Percentiles rank a stretch among this genome's conserved stretches.
phyloP scores from a whole-genome alignment of 1,139 yeast genomes.

The Scheffersomyces insectosa region DNA sequence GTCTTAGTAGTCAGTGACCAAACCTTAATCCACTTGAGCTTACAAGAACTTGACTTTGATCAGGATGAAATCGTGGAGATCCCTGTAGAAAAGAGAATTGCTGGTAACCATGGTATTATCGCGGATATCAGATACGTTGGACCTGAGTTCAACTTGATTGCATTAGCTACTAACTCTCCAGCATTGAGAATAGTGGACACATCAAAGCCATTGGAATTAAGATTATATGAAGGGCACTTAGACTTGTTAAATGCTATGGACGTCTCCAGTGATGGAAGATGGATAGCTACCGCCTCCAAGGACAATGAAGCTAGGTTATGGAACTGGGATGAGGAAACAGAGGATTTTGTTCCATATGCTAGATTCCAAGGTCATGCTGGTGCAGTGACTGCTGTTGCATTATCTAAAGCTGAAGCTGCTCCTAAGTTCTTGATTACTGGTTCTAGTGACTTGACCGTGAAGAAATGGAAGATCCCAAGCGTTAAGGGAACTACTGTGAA shows the following conservation, averaged over 20 bases:
- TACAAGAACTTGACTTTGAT: conserved; percentile 16
- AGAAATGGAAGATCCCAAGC: conserved; percentile 80
- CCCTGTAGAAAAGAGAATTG: conserved; percentile 55
- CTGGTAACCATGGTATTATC: conserved; percentile 95
- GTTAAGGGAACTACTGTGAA: conserved; percentile 30
- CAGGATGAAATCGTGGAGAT: conserved; percentile 31
- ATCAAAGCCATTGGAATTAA: conserved; percentile 57
- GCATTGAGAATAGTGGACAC: conserved; percentile 73
- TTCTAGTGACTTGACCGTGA: conserved; percentile 84
- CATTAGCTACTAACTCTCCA: conserved; percentile 95
- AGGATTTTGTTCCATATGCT: conserved; percentile 54
- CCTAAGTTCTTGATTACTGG: conserved; percentile 85
- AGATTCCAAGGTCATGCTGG: conserved; percentile 84
- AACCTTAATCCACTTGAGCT: conserved; percentile 60
- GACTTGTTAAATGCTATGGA: conserved; percentile 85
- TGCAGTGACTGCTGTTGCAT: conserved; percentile 77
- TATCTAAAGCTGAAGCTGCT: conserved; percentile 57
- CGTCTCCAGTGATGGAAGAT: conserved; percentile 72
- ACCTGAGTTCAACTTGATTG: conserved; percentile 56
- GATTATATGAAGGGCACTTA: conserved; percentile 73
- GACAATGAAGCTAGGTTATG: conserved; percentile 85
- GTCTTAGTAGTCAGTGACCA: conserved; percentile 76
- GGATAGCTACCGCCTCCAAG: conserved; percentile 94
- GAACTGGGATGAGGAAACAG: conserved; percentile 52
- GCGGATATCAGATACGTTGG: conserved; percentile 85